Evolutionary conservation across 2,329 filamentous ascomycete genomes (phyloP).

Genomic region (Alternaria metachromatica): DNA sequence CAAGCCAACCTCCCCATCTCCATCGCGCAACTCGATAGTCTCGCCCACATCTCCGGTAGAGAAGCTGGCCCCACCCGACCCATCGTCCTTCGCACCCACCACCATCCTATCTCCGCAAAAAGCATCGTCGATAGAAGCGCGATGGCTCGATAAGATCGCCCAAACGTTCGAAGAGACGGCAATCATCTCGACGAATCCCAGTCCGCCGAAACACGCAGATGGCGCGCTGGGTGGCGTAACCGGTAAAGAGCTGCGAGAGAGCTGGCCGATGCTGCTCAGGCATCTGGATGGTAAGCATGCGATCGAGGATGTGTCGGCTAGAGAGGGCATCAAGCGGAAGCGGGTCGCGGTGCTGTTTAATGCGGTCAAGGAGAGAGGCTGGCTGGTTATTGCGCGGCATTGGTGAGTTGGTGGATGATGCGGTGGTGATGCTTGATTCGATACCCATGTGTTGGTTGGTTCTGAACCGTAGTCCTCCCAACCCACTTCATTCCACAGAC

Average conservation of each 20-base stretch:
- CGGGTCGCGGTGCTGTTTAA: conserved; percentile 59
- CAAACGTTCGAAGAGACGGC: conserved; percentile 50
- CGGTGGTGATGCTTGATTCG: neutral
- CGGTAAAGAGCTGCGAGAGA: conserved; percentile 58
- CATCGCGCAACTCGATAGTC: conserved; percentile 23
- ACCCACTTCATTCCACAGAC: neutral
- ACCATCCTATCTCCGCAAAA: conserved; percentile 77
- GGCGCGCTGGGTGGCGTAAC: conserved; percentile 24
- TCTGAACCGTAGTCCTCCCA: neutral
- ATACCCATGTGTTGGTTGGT: neutral
- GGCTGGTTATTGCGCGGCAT: conserved; percentile 54
- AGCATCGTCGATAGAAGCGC: conserved; percentile 77
- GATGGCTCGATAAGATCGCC: conserved; percentile 63
- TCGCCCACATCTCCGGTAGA: conserved; percentile 27
- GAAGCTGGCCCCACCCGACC: conserved; percentile 23
- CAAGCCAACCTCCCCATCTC: conserved; percentile 41
- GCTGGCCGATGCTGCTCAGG: conserved; percentile 77
- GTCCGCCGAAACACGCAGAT: conserved; percentile 29
- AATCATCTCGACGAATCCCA: conserved; percentile 25
- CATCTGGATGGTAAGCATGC: conserved; percentile 89
- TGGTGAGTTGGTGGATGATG: conserved; percentile 33
- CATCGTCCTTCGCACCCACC: conserved; percentile 34
- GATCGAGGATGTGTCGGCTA: conserved; percentile 84
- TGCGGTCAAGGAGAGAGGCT: conserved; percentile 74
- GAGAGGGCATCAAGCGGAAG: conserved; percentile 86